phyloP scores from a whole-genome alignment of 257 asterid genomes.

The Nicotiana paniculata region DNA sequence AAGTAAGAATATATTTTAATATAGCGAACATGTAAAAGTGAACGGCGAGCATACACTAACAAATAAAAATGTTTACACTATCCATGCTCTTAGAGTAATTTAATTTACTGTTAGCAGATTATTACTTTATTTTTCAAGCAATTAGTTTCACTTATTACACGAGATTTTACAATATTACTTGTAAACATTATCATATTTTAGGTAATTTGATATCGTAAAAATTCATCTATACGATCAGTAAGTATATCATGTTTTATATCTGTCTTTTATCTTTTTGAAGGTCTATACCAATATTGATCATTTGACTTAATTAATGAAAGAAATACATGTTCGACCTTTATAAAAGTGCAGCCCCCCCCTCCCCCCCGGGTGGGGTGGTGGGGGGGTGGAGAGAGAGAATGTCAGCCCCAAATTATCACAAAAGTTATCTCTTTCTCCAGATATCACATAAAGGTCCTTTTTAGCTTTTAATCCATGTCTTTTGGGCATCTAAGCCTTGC shows the following conservation, averaged over 20 bases:
- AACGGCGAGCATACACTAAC: too few species aligned
- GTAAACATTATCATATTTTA: too few species aligned
- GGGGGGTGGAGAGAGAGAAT: neutral
- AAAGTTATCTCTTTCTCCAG: conserved; percentile 42
- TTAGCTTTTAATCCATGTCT: conserved; percentile 38
- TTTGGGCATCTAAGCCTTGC: conserved; percentile 20
- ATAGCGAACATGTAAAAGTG: too few species aligned
- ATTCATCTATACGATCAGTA: neutral
- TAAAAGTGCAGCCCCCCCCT: conserved; percentile 3
- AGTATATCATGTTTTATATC: conserved; percentile 2
- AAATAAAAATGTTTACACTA: too few species aligned
- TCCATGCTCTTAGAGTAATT: neutral
- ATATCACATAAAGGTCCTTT: conserved; percentile 66
- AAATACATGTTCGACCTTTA: conserved; percentile 22
- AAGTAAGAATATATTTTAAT: too few species aligned
- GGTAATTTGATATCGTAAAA: neutral
- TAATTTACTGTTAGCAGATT: neutral
- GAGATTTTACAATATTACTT: neutral
- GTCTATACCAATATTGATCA: neutral
- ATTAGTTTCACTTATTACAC: neutral
- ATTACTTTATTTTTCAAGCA: neutral
- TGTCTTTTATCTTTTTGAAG: neutral
- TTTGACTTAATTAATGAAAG: neutral
- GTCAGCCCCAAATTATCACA: conserved; percentile 33
- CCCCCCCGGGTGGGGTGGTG: neutral